Evolutionary conservation across 2,329 filamentous ascomycete species (phyloP), one percentile per base, ranked within the genome.

Genomic region (Hypoxylon sp.): DNA sequence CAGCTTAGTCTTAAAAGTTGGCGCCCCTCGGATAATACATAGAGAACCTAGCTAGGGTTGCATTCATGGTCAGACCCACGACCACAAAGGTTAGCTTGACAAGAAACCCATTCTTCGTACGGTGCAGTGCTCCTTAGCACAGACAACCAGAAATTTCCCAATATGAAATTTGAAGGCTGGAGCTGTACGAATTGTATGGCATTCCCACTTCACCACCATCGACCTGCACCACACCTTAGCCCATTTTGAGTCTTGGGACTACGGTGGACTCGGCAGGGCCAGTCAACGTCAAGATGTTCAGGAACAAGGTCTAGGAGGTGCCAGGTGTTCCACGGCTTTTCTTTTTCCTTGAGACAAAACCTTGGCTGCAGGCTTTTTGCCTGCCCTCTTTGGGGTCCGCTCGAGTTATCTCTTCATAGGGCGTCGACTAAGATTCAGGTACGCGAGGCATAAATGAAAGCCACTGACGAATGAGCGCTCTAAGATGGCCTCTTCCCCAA

Each of bases 251-350:
- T 31, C 21, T 32, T 11, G 37, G 39, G 39, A 32, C 27, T 31
- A 47, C 50, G 24, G 32, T 56, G 54, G 42, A 37, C 39, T 48
- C 24, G 24, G 42, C 11, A 53, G 53, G 29, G 27, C 65, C 68
- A 66, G 52, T 68, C 51, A 61, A 35, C 29, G 44, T 56, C 54
- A 39, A 61, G 55, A 56, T 31, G 58, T 51, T 57, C 66, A 70
- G 66, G 68, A 62, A 74, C 65, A 72, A 65, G 71, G 66, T 57
- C 66, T 62, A 55, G 67, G 62, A 72, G 73, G 69, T 73, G 73
- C 73, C 73, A 75, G 71, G 70, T 75, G 73, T 75, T 73, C 39
- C 57, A 54, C 61, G 66, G 63, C 67, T 57, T 61, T 64, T 64
- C 57, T 62, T 71, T 57, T 59, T 55, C 44, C 50, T 58, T 59